These are phyloP conservation scores for Pneumocystis carinii DNA, from an alignment of 1,139 yeast species.

Conservation along the genomic window DNA sequence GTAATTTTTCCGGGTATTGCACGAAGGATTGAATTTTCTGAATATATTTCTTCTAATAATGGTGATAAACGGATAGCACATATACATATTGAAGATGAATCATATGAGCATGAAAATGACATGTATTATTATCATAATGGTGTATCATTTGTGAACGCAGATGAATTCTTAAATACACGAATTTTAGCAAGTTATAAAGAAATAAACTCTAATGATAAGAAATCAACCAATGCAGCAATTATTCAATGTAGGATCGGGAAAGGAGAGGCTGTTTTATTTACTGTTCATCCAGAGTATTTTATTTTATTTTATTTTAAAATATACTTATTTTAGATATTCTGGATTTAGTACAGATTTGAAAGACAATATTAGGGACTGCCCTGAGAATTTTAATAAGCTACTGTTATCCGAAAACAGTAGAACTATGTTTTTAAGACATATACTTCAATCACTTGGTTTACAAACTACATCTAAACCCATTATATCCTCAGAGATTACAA, in stretches of 20 bases:
- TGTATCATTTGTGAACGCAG: constrained; percentile 69
- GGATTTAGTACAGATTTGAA: neutral
- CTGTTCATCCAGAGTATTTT: constrained; percentile 84
- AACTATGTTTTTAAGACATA: neutral
- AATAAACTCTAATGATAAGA: neutral
- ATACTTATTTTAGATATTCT: neutral
- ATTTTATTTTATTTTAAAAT: constrained; percentile 29
- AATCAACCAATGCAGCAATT: constrained; percentile 39
- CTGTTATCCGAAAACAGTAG: neutral
- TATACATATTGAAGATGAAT: constrained; percentile 22
- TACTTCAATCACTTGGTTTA: neutral
- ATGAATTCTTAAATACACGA: constrained; percentile 21
- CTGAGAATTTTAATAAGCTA: neutral
- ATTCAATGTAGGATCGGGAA: constrained; percentile 53
- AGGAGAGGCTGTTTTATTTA: constrained; percentile 66
- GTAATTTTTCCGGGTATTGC: constrained; percentile 67
- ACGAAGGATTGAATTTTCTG: constrained; percentile 66
- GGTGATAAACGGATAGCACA: constrained; percentile 52
- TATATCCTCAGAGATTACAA: neutral
- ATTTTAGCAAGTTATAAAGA: neutral
- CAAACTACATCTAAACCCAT: neutral
- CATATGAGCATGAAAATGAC: constrained; percentile 10
- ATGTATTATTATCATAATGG: constrained; percentile 54
- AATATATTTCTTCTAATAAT: constrained; percentile 66
- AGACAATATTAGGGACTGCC: neutral